Percentiles rank a stretch among this genome's conserved stretches.
Evolutionary conservation across 208 protist species (phyloP).

Genomic region (Acanthamoeba sp.): DNA sequence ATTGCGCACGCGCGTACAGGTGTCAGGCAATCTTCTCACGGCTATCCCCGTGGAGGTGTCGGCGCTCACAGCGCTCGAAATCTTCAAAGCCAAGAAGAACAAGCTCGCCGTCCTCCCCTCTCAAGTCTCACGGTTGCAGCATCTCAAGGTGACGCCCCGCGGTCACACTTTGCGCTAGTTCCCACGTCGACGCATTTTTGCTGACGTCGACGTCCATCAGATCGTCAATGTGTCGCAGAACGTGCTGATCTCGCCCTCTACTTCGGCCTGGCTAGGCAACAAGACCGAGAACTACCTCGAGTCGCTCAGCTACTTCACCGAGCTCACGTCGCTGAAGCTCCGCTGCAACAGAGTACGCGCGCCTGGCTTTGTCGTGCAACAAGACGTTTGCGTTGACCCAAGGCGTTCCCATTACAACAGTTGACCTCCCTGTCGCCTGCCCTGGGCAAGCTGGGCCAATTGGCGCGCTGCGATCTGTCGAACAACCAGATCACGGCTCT

Average conservation of each 20-base stretch:
- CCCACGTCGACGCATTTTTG: too few relatives aligned
- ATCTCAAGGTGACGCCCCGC: not conserved
- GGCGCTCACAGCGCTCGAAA: constrained; percentile 7
- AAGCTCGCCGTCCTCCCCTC: constrained; percentile 11
- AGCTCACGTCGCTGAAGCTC: constrained; percentile 33
- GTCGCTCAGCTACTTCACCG: not conserved
- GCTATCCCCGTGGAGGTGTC: not conserved
- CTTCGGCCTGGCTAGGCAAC: constrained; percentile 5
- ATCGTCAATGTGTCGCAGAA: constrained; percentile 1
- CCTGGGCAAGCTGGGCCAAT: constrained; percentile 5
- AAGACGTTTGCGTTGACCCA: not conserved
- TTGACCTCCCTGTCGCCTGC: constrained; percentile 12
- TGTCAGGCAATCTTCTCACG: not conserved
- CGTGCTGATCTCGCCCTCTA: not conserved
- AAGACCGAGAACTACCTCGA: constrained; percentile 52
- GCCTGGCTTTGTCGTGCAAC: too few relatives aligned
- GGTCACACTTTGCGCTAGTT: not conserved
- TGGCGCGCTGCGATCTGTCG: constrained; percentile 53
- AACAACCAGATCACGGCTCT: constrained; percentile 40
- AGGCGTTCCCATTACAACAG: not conserved
- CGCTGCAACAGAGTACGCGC: not conserved
- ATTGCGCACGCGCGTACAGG: too few relatives aligned
- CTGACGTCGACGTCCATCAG: not conserved
- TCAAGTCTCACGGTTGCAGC: constrained; percentile 17
- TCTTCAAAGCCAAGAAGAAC: constrained; percentile 59